These are phyloP conservation scores for Tylopilus subfusipes DNA, from an alignment of 768 basidiomycete species.

Conservation along the genomic window DNA sequence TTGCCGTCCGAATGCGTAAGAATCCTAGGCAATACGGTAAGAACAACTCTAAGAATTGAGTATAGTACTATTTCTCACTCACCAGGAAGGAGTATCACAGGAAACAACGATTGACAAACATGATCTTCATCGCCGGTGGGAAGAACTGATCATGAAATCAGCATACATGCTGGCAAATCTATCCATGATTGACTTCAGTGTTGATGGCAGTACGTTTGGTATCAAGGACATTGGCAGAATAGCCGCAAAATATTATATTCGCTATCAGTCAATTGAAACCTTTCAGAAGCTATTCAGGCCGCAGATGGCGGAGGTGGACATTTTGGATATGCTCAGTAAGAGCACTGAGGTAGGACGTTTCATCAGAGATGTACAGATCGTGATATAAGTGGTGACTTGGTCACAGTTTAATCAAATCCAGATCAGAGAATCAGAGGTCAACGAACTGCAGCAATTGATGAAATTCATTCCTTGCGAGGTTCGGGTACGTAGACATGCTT, in stretches of 20 bases:
- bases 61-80: slow-evolving; percentile 1
- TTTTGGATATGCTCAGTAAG: slow-evolving; percentile 78
- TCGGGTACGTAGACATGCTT: slow-evolving; percentile 44
- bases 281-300: slow-evolving; percentile 77
- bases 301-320: slow-evolving; percentile 90
- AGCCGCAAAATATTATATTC: slow-evolving; percentile 95
- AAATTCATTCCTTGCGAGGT: slow-evolving; percentile 75
- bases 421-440: slow-evolving; percentile 82
- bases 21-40: slow-evolving; percentile 85
- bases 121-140: slow-evolving; percentile 64
- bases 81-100: slow-evolving; percentile 61
- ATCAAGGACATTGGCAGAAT: slow-evolving; percentile 94
- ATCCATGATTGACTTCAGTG: slow-evolving; percentile 81
- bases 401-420: slow-evolving; percentile 91
- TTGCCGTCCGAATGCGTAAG: slow-evolving; percentile 91
- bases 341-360: slow-evolving; percentile 74
- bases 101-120: slow-evolving; percentile 70
- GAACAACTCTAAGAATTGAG: slow-evolving; percentile 1
- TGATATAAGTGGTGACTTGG: background rate
- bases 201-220: slow-evolving; percentile 51
- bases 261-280: slow-evolving; percentile 77
- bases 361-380: background rate
- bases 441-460: slow-evolving; percentile 74
- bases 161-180: slow-evolving; percentile 63
- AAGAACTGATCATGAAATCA: slow-evolving; percentile 61